Evolutionary conservation across 805 yeast genomes (phyloP), one percentile per base, ranked within the genome.

Genomic region (Maudiozyma serrabonitensis): DNA sequence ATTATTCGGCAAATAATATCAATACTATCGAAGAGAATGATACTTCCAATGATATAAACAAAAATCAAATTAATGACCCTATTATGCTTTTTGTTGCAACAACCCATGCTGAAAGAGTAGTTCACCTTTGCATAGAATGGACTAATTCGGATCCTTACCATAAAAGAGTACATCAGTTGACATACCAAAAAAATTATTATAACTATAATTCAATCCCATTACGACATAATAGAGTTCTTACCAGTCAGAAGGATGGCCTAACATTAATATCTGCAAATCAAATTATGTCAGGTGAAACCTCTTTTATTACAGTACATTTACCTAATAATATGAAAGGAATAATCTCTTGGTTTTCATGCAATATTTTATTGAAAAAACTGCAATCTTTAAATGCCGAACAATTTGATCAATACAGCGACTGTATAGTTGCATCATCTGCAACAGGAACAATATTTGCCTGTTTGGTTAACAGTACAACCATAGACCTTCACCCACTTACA

Each of bases 261-360:
- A 47, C 53, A 2, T 28, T 62, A 2, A 51, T 63, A 2, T 57
- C 62, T 8, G 62, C 64, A 2, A 59, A 57, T 41, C 67, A 64
- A 50, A 53, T 64, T 2, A 55, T 62, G 55, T 63, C 67, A 1
- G 68, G 67, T 1, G 66, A 64, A 41, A 53, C 59, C 0, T 42
- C 48, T 15, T 60, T 56, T 39, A 25, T 32, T 4, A 45, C 39
- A 2, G 49, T 52, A 9, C 49, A 54, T 12, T 25, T 50, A 2
- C 32, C 25, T 4, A 49, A 46, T 15, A 44, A 44, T 31, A 34
- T 61, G 19, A 56, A 43, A 41, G 60, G 58, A 5, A 49, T 59
- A 4, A 53, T 51, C 34, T 54, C 56, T 7, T 55, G 50, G 51
- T 62, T 61, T 46, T 37, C 48, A 18, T 61, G 61, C 7, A 57